These are phyloP conservation scores for Brassica rapa DNA, from an alignment of 345 rosid species.

Conservation along the genomic window DNA sequence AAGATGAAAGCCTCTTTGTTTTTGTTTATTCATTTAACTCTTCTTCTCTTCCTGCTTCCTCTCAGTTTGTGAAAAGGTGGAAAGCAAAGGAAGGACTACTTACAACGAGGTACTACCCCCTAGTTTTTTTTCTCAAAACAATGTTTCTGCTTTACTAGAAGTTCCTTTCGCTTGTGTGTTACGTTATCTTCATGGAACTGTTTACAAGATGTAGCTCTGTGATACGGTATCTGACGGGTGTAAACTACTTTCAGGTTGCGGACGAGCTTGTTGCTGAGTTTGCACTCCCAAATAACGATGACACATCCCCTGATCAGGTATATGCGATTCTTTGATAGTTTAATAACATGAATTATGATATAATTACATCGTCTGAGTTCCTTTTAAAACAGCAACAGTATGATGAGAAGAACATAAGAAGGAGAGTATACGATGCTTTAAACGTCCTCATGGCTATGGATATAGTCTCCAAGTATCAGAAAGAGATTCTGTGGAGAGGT, in stretches of 20 bases:
- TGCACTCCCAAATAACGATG: slow-evolving; percentile 73
- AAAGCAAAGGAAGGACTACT: slow-evolving; percentile 97
- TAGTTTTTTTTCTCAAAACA: slow-evolving; percentile 26
- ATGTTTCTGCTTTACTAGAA: too few relatives aligned
- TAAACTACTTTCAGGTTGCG: slow-evolving; percentile 73
- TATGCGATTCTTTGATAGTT: neutral
- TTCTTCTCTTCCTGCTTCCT: slow-evolving; percentile 20
- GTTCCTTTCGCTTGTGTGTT: too few relatives aligned
- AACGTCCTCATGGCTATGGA: slow-evolving; percentile 99
- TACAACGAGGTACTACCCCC: slow-evolving; percentile 77
- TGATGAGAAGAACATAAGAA: slow-evolving; percentile 96
- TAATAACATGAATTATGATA: neutral
- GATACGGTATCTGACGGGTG: slow-evolving; percentile 41
- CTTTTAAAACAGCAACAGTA: slow-evolving; percentile 73
- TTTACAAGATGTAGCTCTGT: neutral
- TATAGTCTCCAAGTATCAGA: slow-evolving; percentile 95
- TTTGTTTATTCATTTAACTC: neutral
- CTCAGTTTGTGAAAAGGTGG: slow-evolving; percentile 96
- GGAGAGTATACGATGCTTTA: slow-evolving; percentile 98
- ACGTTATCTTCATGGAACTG: too few relatives aligned
- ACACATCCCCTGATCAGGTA: slow-evolving; percentile 92
- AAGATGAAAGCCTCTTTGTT: neutral
- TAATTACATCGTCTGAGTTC: slow-evolving; percentile 1
- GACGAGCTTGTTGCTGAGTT: slow-evolving; percentile 99
- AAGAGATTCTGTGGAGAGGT: slow-evolving; percentile 98